Evolutionary conservation across 441 rosid genomes (phyloP).

Genomic region (Adansonia madagascariensis): DNA sequence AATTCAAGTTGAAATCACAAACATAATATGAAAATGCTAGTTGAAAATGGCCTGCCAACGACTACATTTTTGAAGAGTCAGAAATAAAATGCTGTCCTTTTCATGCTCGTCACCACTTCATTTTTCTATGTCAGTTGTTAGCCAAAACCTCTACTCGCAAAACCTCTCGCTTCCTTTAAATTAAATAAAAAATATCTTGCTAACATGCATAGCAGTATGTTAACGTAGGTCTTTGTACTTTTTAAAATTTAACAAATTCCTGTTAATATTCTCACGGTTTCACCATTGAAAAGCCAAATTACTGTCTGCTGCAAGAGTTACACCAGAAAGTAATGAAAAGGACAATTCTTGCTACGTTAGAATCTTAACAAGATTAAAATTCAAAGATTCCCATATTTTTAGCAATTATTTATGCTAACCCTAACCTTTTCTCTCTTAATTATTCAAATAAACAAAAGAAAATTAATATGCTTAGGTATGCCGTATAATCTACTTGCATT

Average conservation of each 20-base stretch:
- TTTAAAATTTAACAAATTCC: background rate
- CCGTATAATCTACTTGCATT: constrained; percentile 13
- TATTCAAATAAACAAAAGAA: background rate
- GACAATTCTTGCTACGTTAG: constrained; percentile 34
- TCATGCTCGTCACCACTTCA: background rate
- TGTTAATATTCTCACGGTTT: background rate
- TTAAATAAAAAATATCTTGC: background rate
- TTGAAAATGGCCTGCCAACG: constrained; percentile 34
- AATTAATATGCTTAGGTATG: background rate
- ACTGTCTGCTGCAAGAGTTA: background rate
- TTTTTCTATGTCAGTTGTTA: background rate
- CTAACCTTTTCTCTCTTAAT: constrained; percentile 1
- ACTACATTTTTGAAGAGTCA: constrained; percentile 13
- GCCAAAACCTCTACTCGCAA: background rate
- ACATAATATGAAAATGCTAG: background rate
- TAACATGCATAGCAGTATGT: background rate
- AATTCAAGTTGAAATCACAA: background rate
- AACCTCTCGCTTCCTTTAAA: background rate
- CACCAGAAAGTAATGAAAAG: constrained; percentile 4
- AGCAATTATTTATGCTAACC: constrained; percentile 23
- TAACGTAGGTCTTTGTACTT: too few relatives aligned
- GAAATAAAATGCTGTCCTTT: constrained; percentile 18
- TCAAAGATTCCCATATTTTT: constrained; percentile 29
- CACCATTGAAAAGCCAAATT: constrained; percentile 5
- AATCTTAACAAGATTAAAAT: constrained; percentile 28